phyloP scores from a whole-genome alignment of 148 eudicot species.

The Polygonum aviculare region DNA sequence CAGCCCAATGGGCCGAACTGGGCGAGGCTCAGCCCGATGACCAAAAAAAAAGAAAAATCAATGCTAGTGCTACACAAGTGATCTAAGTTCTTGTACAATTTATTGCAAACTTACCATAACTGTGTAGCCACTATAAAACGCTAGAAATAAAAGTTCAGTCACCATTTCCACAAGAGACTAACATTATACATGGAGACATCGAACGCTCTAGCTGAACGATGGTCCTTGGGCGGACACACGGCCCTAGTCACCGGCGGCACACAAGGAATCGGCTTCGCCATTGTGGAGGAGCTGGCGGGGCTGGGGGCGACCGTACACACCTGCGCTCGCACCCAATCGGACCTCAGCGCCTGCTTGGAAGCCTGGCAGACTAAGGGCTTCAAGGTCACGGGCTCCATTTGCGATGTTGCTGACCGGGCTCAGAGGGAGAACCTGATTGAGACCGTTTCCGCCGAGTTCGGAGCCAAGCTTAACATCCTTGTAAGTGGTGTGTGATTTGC shows the following conservation, averaged over 20 bases:
- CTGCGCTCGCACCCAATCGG: constrained; percentile 65
- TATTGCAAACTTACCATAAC: too few species aligned
- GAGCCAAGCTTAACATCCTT: constrained; percentile 78
- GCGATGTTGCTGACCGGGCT: constrained; percentile 43
- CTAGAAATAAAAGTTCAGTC: too few species aligned
- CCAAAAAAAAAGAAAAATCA: too few species aligned
- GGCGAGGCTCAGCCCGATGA: too few species aligned
- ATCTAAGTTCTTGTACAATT: too few species aligned
- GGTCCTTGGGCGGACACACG: constrained; percentile 63
- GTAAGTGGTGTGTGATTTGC: constrained; percentile 29
- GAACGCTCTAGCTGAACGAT: constrained; percentile 13
- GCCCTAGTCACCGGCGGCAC: constrained; percentile 97
- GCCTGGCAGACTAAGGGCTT: constrained; percentile 64
- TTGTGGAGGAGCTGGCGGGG: constrained; percentile 67
- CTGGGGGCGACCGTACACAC: constrained; percentile 68
- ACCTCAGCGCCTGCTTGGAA: constrained; percentile 50
- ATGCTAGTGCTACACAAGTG: too few species aligned
- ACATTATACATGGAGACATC: not conserved
- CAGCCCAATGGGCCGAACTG: too few species aligned
- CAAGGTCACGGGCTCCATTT: constrained; percentile 56
- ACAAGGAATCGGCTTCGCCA: constrained; percentile 71
- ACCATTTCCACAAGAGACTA: too few species aligned
- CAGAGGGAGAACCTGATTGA: constrained; percentile 45
- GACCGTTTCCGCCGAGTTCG: constrained; percentile 46
- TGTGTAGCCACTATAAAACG: too few species aligned